phyloP scores from a whole-genome alignment of 768 basidiomycete species.

The Sarcodon sp. region DNA sequence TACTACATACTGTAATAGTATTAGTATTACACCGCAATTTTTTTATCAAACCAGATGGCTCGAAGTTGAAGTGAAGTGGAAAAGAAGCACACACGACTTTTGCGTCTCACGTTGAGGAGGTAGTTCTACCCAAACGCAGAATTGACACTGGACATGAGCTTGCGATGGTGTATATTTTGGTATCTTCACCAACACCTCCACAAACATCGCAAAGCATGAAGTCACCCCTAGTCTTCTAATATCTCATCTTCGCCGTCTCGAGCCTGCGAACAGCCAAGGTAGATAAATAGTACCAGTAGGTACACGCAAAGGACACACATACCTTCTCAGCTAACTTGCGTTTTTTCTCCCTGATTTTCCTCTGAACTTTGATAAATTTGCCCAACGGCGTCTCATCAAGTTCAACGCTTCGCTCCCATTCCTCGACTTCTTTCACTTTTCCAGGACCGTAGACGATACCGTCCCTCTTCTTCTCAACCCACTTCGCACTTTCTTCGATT shows the following conservation, averaged over 20 bases:
- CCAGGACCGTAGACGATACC: constrained; percentile 67
- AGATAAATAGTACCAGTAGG: not conserved
- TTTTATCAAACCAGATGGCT: too few species aligned
- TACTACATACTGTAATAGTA: too few species aligned
- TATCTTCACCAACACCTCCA: too few species aligned
- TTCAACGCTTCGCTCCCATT: constrained; percentile 56
- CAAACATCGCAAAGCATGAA: too few species aligned
- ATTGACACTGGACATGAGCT: too few species aligned
- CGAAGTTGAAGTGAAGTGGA: too few species aligned
- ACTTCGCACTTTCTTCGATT: constrained; percentile 71
- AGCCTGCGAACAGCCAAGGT: constrained; percentile 30
- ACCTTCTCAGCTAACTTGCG: constrained; percentile 68
- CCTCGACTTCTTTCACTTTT: constrained; percentile 50
- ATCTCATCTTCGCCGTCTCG: constrained; percentile 61
- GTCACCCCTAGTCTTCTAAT: constrained; percentile 27
- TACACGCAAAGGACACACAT: constrained; percentile 4
- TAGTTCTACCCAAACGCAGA: too few species aligned
- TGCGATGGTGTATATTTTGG: too few species aligned
- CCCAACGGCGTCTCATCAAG: constrained; percentile 66
- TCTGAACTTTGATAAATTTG: constrained; percentile 70
- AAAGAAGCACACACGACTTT: too few species aligned
- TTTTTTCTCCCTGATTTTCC: constrained; percentile 69
- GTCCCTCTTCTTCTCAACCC: constrained; percentile 63
- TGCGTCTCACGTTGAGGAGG: too few species aligned
- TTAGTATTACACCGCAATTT: too few species aligned